phyloP scores from a whole-genome alignment of 2,329 filamentous ascomycete genomes.

The Fusarium beomiforme region DNA sequence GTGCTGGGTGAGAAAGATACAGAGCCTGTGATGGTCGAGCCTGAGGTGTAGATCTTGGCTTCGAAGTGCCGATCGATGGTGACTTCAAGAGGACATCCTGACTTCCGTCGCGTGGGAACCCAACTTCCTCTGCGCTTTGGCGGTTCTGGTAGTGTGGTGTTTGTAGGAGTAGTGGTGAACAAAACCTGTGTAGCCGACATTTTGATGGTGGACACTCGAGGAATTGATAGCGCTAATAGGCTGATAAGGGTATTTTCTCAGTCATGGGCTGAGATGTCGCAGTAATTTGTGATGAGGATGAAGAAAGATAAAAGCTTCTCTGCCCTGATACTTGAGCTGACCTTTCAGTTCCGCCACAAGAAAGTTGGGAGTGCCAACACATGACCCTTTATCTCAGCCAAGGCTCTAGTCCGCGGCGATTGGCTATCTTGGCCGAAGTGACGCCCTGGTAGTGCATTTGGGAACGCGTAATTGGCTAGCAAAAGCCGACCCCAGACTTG shows the following conservation, averaged over 20 bases:
- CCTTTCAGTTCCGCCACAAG: conserved; percentile 27
- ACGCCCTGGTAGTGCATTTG: conserved; percentile 10
- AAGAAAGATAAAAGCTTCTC: background rate
- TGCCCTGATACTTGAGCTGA: conserved; percentile 18
- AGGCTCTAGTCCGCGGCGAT: background rate
- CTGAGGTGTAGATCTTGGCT: conserved; percentile 33
- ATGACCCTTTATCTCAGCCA: conserved; percentile 31
- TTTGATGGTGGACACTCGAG: background rate
- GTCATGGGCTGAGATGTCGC: background rate
- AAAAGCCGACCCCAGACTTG: conserved; percentile 21
- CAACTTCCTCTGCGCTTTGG: conserved; percentile 25
- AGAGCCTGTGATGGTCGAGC: conserved; percentile 23
- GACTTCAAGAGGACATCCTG: conserved; percentile 23
- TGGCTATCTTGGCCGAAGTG: conserved; percentile 15
- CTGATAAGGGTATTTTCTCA: background rate
- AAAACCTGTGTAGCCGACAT: conserved; percentile 15
- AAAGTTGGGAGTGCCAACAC: conserved; percentile 4
- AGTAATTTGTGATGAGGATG: background rate
- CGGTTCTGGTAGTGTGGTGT: background rate
- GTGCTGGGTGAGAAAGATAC: conserved; percentile 6
- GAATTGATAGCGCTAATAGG: background rate
- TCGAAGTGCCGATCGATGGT: conserved; percentile 30
- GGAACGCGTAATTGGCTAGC: background rate
- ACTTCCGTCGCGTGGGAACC: conserved; percentile 10
- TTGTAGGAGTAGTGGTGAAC: background rate